phyloP scores from a whole-genome alignment of 495 filamentous ascomycete genomes.

The Coniosporium apollinis region DNA sequence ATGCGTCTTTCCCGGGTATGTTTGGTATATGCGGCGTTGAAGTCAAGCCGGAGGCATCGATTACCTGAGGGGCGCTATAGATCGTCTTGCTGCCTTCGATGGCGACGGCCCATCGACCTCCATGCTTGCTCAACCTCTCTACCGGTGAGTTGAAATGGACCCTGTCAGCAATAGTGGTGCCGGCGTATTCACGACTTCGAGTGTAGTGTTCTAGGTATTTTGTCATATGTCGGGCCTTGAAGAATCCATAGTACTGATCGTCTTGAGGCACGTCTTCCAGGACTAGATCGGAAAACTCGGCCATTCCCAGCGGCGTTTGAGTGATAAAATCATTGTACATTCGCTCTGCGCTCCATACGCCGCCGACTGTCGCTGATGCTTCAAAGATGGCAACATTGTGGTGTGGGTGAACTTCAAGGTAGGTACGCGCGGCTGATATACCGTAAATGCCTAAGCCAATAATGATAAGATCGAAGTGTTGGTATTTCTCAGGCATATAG shows the following conservation, averaged over 20 bases:
- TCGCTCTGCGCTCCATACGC: slow-evolving; percentile 23
- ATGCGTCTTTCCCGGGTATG: slow-evolving; percentile 16
- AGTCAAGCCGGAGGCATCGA: slow-evolving; percentile 26
- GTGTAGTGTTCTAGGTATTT: slow-evolving; percentile 28
- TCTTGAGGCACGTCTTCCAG: slow-evolving; percentile 16
- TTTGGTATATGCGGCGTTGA: slow-evolving; percentile 23
- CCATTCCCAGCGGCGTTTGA: slow-evolving; percentile 22
- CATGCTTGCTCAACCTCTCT: slow-evolving; percentile 14
- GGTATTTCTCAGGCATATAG: no score
- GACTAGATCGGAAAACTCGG: slow-evolving; percentile 23
- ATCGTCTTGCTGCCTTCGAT: slow-evolving; percentile 1
- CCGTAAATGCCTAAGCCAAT: slow-evolving; percentile 10
- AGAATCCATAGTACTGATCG: slow-evolving; percentile 18
- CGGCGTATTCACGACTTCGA: slow-evolving; percentile 17
- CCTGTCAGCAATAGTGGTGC: slow-evolving; percentile 17
- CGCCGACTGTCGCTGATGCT: slow-evolving; percentile 15
- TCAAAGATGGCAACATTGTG: slow-evolving; percentile 19
- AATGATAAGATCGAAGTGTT: slow-evolving; percentile 1
- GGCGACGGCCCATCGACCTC: slow-evolving; percentile 15
- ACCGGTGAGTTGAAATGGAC: slow-evolving; percentile 19
- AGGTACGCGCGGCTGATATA: slow-evolving; percentile 16
- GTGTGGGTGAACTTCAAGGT: slow-evolving; percentile 22
- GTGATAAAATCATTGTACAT: slow-evolving; percentile 27
- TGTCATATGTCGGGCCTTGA: slow-evolving; percentile 25
- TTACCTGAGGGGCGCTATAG: slow-evolving; percentile 19